Conservation (phyloP, 495 filamentous ascomycete genomes). For the Penicillium samsonianum region DNA sequence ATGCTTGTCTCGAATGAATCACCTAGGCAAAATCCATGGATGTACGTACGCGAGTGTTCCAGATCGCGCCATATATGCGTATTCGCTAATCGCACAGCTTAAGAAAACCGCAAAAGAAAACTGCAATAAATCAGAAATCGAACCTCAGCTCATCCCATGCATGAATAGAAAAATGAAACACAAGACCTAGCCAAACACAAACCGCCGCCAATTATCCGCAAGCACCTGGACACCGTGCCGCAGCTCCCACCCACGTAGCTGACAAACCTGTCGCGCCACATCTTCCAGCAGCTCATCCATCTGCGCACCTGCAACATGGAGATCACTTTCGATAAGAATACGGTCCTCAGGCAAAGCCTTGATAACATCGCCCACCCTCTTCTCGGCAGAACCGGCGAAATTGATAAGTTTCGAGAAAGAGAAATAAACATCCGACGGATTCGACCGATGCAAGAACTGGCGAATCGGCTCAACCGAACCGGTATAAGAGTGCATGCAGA, state of each 20-base stretch:
- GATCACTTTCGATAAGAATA: conserved; percentile 85
- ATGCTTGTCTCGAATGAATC: not conserved
- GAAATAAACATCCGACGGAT: conserved; percentile 80
- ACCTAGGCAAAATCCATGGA: not conserved
- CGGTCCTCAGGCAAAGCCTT: conserved; percentile 72
- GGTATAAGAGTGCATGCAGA: conserved; percentile 93
- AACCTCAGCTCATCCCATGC: not conserved
- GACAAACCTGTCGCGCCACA: conserved; percentile 69
- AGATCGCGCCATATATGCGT: conserved; percentile 1
- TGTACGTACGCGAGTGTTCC: not conserved
- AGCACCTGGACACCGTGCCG: conserved; percentile 69
- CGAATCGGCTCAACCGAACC: conserved; percentile 73
- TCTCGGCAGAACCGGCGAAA: conserved; percentile 57
- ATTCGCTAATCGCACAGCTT: not conserved
- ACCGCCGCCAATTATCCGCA: conserved; percentile 76
- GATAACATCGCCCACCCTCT: conserved; percentile 65
- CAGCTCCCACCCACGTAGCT: conserved; percentile 75
- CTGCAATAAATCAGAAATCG: not conserved
- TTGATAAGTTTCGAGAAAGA: conserved; percentile 89
- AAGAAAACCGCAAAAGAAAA: not conserved
- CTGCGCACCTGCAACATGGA: conserved; percentile 77
- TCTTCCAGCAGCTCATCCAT: conserved; percentile 82
- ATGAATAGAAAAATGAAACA: not conserved
- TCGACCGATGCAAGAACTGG: conserved; percentile 72
- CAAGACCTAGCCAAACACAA: conserved; percentile 63